Evolutionary conservation across 805 yeast species (phyloP), one percentile per base, ranked within the genome.

Genomic region (Ogataea methylovora): DNA sequence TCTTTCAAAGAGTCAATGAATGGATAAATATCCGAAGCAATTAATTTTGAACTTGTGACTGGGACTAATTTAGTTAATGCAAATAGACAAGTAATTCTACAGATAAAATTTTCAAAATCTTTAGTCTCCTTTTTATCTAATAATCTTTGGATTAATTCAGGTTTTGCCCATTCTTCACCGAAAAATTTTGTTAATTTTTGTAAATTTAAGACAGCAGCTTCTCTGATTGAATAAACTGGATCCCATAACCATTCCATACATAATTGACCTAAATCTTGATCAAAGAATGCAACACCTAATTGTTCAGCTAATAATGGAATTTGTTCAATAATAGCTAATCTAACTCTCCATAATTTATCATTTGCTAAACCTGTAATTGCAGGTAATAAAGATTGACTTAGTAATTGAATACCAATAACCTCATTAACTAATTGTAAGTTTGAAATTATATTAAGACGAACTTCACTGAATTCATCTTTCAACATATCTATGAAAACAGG

Each of bases 201-300:
- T 46, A 92, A 66, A 58, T 88, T 92, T 37, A 68, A 65, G 22
- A 92, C 94, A 1, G 97, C 97, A 8, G 98, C 98, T 45, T 86
- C 94, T 60, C 99, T 79, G 41, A 92, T 88, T 5, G 97, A 88
- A 61, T 76, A 92, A 26, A 92, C 98, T 4, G 88, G 84, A 63
- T 92, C 99, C 95, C 97, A 88, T 44, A 92, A 68, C 97, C 98
- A 92, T n/a, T 88, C 83, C 74, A 92, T 74, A 51, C 96, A 92
- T 47, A 92, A 68, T 32, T 84, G 79, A 43, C 94, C 87, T 44
- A 92, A 69, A 50, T 88, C 95, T 55, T 85, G 84, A 58, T 92
- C 92, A 61, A 92, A 92, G 52, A 90, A 87, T 20, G 85, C 79
- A 34, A 84, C 88, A 20, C 98, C 98, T 40, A 92, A 69, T 62